Evolutionary conservation across 2,329 filamentous ascomycete species (phyloP).

Genomic region (Fusarium albidum): DNA sequence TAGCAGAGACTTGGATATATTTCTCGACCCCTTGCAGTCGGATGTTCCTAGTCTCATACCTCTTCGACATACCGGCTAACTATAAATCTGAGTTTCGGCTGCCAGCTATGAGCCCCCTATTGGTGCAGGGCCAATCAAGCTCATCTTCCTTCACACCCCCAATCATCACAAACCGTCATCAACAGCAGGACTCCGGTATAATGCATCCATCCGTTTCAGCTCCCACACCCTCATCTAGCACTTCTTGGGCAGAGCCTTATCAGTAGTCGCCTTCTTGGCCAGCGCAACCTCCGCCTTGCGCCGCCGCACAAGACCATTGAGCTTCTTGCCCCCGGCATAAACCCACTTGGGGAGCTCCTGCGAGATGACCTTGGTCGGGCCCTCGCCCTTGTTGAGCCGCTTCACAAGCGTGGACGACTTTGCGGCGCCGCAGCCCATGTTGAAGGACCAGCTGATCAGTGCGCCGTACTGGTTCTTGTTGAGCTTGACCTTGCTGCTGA

Average conservation of each 20-base stretch:
- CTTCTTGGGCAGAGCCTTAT: constrained; percentile 19
- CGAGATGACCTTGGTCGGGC: constrained; percentile 47
- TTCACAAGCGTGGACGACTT: constrained; percentile 47
- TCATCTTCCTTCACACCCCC: too few relatives aligned
- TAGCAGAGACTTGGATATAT: too few relatives aligned
- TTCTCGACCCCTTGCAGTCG: too few relatives aligned
- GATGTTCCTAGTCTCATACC: too few relatives aligned
- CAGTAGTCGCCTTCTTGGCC: constrained; percentile 19
- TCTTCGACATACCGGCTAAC: too few relatives aligned
- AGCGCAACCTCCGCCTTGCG: constrained; percentile 55
- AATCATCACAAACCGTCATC: too few relatives aligned
- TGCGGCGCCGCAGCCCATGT: constrained; percentile 54
- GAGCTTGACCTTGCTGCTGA: constrained; percentile 20
- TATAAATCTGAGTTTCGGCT: too few relatives aligned
- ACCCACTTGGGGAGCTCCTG: constrained; percentile 59
- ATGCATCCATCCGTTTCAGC: too few relatives aligned
- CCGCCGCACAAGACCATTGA: constrained; percentile 52
- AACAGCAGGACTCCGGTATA: too few relatives aligned
- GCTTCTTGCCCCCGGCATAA: constrained; percentile 48
- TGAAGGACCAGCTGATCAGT: constrained; percentile 60
- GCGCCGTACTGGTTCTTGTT: constrained; percentile 61
- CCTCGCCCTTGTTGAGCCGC: constrained; percentile 25
- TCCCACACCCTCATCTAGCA: too few relatives aligned
- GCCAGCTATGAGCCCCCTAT: too few relatives aligned
- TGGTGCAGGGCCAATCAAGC: too few relatives aligned